Percentiles rank a stretch among this genome's conserved stretches.
Evolutionary conservation across 2,329 filamentous ascomycete genomes (phyloP).

Genomic region (Pseudogymnoascus sp.): DNA sequence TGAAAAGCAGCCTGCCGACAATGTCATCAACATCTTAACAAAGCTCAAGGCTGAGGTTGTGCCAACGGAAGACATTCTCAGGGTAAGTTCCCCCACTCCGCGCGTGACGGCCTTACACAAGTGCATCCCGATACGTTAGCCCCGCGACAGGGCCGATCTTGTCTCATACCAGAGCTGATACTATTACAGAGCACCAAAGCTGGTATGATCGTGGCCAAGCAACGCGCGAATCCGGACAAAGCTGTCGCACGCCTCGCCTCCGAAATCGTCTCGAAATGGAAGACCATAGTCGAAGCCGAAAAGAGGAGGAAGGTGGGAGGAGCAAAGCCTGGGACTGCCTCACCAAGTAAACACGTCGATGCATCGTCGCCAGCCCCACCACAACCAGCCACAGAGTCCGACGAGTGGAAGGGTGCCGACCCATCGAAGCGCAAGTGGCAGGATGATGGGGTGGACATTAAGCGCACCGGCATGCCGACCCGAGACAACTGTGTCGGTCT

Average conservation of each 20-base stretch:
- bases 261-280: slow-evolving; percentile 85
- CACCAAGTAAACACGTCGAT: slow-evolving; percentile 36
- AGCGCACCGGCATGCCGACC: slow-evolving; percentile 64
- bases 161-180: background rate
- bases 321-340: slow-evolving; percentile 41
- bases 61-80: slow-evolving; percentile 82
- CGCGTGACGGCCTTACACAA: slow-evolving; percentile 11
- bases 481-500: slow-evolving; percentile 85
- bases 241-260: slow-evolving; percentile 70
- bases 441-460: slow-evolving; percentile 71
- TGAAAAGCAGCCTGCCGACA: slow-evolving; percentile 66
- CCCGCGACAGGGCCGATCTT: background rate
- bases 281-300: slow-evolving; percentile 64
- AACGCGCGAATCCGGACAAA: slow-evolving; percentile 69
- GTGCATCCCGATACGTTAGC: background rate
- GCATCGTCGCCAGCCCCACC: slow-evolving; percentile 31
- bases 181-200: slow-evolving; percentile 67
- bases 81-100: slow-evolving; percentile 45
- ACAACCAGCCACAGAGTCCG: slow-evolving; percentile 31
- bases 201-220: slow-evolving; percentile 81
- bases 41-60: slow-evolving; percentile 72
- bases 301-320: slow-evolving; percentile 41
- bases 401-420: slow-evolving; percentile 47
- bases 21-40: slow-evolving; percentile 67
- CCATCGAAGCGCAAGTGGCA: slow-evolving; percentile 76